Base-by-base conservation (phyloP, 179 eudicot genomes). In the Silene noctiflora region DNA sequence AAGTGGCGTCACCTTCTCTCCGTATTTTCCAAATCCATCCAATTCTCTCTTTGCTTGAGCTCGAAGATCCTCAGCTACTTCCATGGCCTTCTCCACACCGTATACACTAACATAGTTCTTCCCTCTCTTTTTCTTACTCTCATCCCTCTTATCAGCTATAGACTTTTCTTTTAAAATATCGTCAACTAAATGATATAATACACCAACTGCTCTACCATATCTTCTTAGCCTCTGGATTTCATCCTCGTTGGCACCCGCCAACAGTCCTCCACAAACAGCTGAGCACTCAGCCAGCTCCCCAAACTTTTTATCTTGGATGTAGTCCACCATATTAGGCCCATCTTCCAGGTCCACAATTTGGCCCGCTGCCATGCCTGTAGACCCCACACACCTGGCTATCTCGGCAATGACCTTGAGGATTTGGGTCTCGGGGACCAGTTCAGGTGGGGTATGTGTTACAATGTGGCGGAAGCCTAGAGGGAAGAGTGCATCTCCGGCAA, bases 201-300 rank as follows among this genome's bases (percentile, higher is more conserved):
- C 84, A 7, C 98, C 97, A 6, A 94, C 98, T 10, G 98, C 92
- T 74, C 86, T 84, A 11, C 98, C 98, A 5, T 91, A 94, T 65
- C 77, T 85, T 82, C 98, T 89, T 76, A 94, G 84, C 78, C 88
- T 83, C 71, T 87, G 83, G 73, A 94, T 83, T 80, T 94, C 96
- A 16, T 90, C 91, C 67, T 91, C 97, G 4, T 81, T 75, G 17
- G 97, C 98, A 3, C 97, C 98, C 0, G 87, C 97, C 60, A 91
- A 72, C 1, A 90, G 71, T 68, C 94, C 98, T 7, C 98, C 98
- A 20, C 98, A 94, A 2, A 85, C 98, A 44, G 98, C 98, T 1
- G 98, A 94, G 87, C 98, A 94, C 81, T 90, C 91, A 0, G 91
- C 94, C 88, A 94, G 86, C 72, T 91, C 97, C 0, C 98, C 98